Evolutionary conservation across 345 rosid species (phyloP), one percentile per base, ranked within the genome.

Genomic region (Aquilaria sinensis): DNA sequence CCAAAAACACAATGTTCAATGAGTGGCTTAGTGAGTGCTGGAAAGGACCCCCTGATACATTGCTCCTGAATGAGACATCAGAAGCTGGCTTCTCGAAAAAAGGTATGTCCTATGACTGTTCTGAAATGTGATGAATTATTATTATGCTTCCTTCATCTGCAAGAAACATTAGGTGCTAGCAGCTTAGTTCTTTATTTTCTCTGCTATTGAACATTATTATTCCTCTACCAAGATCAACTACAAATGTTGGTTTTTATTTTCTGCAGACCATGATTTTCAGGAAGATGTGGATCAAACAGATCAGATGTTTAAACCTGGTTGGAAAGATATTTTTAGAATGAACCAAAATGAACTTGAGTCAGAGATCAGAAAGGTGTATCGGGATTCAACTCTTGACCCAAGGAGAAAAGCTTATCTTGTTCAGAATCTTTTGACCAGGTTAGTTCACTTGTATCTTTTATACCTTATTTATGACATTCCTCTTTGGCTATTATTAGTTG

Each of bases 341-440:
- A 84, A 82, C 77, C 83, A 86, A 62, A 85, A 84, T 70, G 93
- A 86, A 61, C 79, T 86, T 12, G 96, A 79, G 61, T 80, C 79
- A 50, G 82, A 81, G 74, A 81, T 84, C 61, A 83, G 79, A 67
- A 86, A 75, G 74, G 87, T 89, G 65, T 89, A 92, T 61, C 81
- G 81, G 15, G 96, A 89, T 85, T 74, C 90, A 57, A 80, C 96
- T 70, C 77, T 89, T 47, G 90, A 86, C 74, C 89, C 90, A 41
- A 85, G 89, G 63, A 78, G 89, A 80, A 86, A 86, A 75, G 78
- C 71, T 2, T 89, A 84, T 61, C 87, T 89, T 66, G 73, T 77
- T 56, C 93, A 89, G 65, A 86, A 84, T 74, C 87, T 89, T 53
- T 74, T 89, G 85, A 89, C 86, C 70, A 85, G 94, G 94, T 87